A percentile compares a stretch with the other conserved stretches of the same genome.
phyloP scores from a whole-genome alignment of 331 rosid genomes.

The Malus hybrid region DNA sequence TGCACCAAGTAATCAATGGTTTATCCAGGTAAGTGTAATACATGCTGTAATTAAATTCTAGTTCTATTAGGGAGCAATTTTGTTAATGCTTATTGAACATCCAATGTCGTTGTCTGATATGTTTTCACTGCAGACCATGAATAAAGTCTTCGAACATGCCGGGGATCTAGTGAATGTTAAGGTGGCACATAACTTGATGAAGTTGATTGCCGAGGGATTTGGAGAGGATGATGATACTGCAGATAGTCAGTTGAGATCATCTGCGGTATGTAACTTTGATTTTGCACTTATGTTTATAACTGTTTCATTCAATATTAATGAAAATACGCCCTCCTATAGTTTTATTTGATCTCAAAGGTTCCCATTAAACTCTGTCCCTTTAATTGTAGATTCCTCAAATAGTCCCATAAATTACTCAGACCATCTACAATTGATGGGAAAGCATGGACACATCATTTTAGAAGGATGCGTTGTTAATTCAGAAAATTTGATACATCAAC shows the following conservation, averaged over 20 bases:
- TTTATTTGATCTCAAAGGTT: neutral
- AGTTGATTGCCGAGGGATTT: conserved; percentile 89
- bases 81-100: neutral
- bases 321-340: neutral
- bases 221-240: conserved; percentile 75
- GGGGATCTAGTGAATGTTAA: conserved; percentile 81
- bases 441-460: neutral
- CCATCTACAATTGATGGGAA: neutral
- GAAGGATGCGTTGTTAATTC: neutral
- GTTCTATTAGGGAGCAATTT: neutral
- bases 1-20: conserved; percentile 88
- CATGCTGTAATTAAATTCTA: conserved; percentile 3
- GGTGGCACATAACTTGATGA: conserved; percentile 87
- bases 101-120: conserved; percentile 6
- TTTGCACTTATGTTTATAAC: conserved; percentile 3
- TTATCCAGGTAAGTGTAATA: conserved; percentile 70
- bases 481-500: neutral
- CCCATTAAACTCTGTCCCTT: neutral
- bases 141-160: conserved; percentile 93
- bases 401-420: neutral
- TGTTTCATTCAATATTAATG: neutral
- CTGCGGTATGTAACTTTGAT: conserved; percentile 54
- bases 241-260: conserved; percentile 72
- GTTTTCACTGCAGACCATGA: conserved; percentile 59
- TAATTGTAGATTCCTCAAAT: neutral